phyloP scores from a whole-genome alignment of 176 grass and related monocot genomes.

The Aegilops speltoides region DNA sequence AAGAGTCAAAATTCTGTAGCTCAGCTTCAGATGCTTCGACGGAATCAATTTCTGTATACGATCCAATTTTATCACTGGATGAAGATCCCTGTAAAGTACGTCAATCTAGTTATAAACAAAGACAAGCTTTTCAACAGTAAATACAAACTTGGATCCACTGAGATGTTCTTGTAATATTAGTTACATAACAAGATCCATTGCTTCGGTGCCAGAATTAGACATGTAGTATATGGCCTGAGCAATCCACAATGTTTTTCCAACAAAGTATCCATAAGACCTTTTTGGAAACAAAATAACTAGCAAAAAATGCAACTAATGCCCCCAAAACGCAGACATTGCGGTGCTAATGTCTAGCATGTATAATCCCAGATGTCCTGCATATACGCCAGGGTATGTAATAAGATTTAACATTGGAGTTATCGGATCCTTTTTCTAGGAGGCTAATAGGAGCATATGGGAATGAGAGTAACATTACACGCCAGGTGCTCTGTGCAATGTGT shows the following conservation, averaged over 20 bases:
- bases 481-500: no score
- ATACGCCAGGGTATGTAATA: no score
- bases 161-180: not conserved
- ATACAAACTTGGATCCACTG: not conserved
- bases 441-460: no score
- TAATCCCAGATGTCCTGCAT: no score
- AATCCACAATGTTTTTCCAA: not conserved
- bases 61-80: slow-evolving; percentile 34
- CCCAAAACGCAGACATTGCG: no score
- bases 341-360: no score
- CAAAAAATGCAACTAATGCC: no score
- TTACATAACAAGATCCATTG: not conserved
- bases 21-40: slow-evolving; percentile 26
- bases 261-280: not conserved
- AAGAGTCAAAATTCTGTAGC: slow-evolving; percentile 22
- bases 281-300: no score
- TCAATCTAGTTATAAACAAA: slow-evolving; percentile 11
- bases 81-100: slow-evolving; percentile 39
- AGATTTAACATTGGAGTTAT: no score
- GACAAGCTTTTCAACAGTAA: not conserved
- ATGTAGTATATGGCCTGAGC: not conserved
- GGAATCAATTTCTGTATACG: slow-evolving; percentile 38
- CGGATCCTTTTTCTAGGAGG: no score
- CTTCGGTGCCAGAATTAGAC: not conserved
- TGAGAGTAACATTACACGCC: no score